These are phyloP conservation scores for Saccharomyces hybrid DNA, from an alignment of 1,139 yeast species.

Conservation along the genomic window DNA sequence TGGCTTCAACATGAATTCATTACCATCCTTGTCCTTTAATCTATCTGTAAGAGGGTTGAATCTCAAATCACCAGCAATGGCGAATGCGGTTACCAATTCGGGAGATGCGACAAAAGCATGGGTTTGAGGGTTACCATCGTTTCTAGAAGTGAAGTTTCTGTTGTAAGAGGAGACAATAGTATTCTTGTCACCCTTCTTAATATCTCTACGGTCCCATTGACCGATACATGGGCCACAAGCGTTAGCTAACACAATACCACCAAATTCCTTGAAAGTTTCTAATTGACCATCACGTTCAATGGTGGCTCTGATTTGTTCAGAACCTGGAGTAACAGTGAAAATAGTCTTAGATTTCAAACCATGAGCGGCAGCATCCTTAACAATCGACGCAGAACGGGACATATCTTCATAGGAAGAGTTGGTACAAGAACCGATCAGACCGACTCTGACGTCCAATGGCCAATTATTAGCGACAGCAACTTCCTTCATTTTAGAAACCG, in stretches of 20 bases:
- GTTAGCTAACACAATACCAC: conserved; percentile 93
- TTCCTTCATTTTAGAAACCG: conserved; percentile 86
- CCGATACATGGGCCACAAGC: conserved; percentile 99
- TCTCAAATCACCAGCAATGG: conserved; percentile 95
- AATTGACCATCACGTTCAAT: conserved; percentile 96
- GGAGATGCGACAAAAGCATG: conserved; percentile 98
- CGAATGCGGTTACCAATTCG: conserved; percentile 93
- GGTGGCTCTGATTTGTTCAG: conserved; percentile 98
- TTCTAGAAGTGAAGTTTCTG: conserved; percentile 98
- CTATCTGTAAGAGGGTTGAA: conserved; percentile 97
- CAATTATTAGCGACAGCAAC: conserved; percentile 82
- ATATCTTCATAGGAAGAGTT: conserved; percentile 98
- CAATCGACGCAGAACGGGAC: conserved; percentile 95
- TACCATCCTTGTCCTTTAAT: conserved; percentile 89
- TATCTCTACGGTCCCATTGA: conserved; percentile 98
- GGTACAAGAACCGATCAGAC: conserved; percentile 98
- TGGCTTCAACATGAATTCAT: conserved; percentile 85
- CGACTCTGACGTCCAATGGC: conserved; percentile 93
- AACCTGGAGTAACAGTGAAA: conserved; percentile 96
- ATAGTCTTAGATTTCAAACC: conserved; percentile 87
- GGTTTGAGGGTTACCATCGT: conserved; percentile 97
- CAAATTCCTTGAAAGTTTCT: conserved; percentile 81
- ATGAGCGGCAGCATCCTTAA: conserved; percentile 81
- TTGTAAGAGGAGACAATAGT: conserved; percentile 97
- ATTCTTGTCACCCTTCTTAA: conserved; percentile 96